phyloP scores from a whole-genome alignment of 495 filamentous ascomycete genomes.

The Filosporella fistucella region DNA sequence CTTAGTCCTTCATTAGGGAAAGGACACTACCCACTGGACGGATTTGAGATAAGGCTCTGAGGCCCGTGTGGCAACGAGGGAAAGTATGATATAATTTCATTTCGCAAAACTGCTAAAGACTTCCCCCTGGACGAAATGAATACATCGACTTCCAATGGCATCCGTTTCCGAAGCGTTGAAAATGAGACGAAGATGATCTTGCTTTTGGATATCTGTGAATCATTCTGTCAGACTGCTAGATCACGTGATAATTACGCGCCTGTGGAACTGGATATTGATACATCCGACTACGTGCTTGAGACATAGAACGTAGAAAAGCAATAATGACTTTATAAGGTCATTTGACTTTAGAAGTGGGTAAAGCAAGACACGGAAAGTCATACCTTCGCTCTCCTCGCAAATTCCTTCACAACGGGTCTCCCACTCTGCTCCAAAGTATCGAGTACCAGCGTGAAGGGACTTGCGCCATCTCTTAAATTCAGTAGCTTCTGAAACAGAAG shows the following conservation, averaged over 20 bases:
- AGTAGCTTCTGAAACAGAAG: slow-evolving; percentile 83
- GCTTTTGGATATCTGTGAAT: slow-evolving; percentile 36
- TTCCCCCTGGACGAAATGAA: slow-evolving; percentile 63
- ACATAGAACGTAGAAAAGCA: too few species aligned
- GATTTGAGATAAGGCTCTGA: background rate
- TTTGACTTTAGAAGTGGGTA: background rate
- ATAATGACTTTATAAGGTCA: too few species aligned
- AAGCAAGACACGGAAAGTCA: too few species aligned
- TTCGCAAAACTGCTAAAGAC: slow-evolving; percentile 39
- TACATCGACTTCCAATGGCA: slow-evolving; percentile 47
- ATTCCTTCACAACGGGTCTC: slow-evolving; percentile 65
- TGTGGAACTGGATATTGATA: too few species aligned
- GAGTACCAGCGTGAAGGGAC: slow-evolving; percentile 79
- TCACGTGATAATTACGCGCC: too few species aligned
- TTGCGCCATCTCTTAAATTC: slow-evolving; percentile 69
- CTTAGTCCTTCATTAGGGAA: background rate
- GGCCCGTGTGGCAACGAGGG: slow-evolving; percentile 15
- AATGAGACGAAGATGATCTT: slow-evolving; percentile 77
- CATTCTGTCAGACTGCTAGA: too few species aligned
- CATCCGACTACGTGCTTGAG: too few species aligned
- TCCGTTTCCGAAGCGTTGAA: slow-evolving; percentile 50
- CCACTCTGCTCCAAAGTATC: slow-evolving; percentile 84
- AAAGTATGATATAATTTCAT: slow-evolving; percentile 56
- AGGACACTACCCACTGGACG: slow-evolving; percentile 26
- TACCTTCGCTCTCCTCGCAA: slow-evolving; percentile 73